These are phyloP conservation scores for Boletus pseudopeckii DNA, from an alignment of 768 basidiomycete genomes.

Conservation along the genomic window DNA sequence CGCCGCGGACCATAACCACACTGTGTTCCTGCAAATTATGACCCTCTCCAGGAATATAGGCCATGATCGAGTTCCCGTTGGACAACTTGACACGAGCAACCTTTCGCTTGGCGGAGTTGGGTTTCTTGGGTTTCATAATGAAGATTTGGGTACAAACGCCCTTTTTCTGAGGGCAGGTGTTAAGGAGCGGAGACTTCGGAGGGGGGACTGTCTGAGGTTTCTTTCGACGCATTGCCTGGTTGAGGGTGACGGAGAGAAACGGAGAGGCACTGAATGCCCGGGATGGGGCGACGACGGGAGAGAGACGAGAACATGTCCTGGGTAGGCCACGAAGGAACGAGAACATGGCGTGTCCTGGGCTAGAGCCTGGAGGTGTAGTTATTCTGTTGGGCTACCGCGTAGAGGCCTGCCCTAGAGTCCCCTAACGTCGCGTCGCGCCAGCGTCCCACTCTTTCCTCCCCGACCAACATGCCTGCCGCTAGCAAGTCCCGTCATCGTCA, in stretches of 20 bases:
- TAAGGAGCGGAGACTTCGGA: conserved; percentile 73
- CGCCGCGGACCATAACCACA: conserved; percentile 92
- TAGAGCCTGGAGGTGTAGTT: no score
- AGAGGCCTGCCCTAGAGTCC: conserved; percentile 28
- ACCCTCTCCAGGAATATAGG: conserved; percentile 96
- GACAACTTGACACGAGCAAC: conserved; percentile 91
- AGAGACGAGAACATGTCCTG: conserved; percentile 18
- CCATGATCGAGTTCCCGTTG: conserved; percentile 84
- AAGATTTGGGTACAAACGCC: conserved; percentile 84
- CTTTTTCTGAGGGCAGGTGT: conserved; percentile 80
- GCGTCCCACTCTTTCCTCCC: background rate
- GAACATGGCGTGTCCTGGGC: conserved; percentile 18
- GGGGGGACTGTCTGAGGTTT: conserved; percentile 45
- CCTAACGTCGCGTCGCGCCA: conserved; percentile 21
- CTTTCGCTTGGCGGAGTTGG: conserved; percentile 97
- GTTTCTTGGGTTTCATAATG: conserved; percentile 90
- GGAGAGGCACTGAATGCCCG: conserved; percentile 65
- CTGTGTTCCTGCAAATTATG: conserved; percentile 98
- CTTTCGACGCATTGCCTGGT: conserved; percentile 84
- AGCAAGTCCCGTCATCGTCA: conserved; percentile 39
- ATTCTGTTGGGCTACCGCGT: conserved; percentile 18
- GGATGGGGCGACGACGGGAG: conserved; percentile 8
- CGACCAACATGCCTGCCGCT: conserved; percentile 32
- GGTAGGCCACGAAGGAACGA: conserved; percentile 23
- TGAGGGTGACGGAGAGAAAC: conserved; percentile 64